These are phyloP conservation scores for Annulohypoxylon bovei DNA, from an alignment of 495 filamentous ascomycete species.

Conservation along the genomic window DNA sequence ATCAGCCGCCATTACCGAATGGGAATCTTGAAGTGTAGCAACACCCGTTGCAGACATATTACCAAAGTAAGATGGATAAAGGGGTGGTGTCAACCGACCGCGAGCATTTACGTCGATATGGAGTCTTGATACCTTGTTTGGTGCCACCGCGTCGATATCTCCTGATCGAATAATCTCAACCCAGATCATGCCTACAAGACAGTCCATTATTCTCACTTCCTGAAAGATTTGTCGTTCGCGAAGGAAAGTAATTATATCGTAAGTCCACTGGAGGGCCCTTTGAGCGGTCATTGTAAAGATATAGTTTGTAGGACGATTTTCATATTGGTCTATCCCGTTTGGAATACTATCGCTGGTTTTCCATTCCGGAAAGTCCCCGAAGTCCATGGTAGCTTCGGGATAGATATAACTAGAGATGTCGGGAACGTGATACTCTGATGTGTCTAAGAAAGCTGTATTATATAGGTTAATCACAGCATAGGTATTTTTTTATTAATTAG, in stretches of 20 bases:
- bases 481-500: too few relatives aligned
- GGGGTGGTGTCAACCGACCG: neutral
- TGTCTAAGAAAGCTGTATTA: neutral
- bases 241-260: neutral
- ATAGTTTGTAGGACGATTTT: neutral
- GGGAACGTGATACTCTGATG: neutral
- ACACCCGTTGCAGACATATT: neutral
- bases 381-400: neutral
- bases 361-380: neutral
- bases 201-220: neutral
- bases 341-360: neutral
- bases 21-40: neutral
- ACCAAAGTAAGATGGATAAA: neutral
- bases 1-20: constrained; percentile 33
- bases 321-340: neutral
- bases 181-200: neutral
- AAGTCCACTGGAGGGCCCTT: neutral
- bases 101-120: neutral
- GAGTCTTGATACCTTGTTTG: neutral
- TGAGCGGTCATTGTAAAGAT: neutral
- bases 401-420: neutral
- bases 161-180: neutral
- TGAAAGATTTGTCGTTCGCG: neutral
- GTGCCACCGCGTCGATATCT: neutral
- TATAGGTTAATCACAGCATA: neutral